Conservation (phyloP, 257 asterid species). For the Nicotiana tabacum region DNA sequence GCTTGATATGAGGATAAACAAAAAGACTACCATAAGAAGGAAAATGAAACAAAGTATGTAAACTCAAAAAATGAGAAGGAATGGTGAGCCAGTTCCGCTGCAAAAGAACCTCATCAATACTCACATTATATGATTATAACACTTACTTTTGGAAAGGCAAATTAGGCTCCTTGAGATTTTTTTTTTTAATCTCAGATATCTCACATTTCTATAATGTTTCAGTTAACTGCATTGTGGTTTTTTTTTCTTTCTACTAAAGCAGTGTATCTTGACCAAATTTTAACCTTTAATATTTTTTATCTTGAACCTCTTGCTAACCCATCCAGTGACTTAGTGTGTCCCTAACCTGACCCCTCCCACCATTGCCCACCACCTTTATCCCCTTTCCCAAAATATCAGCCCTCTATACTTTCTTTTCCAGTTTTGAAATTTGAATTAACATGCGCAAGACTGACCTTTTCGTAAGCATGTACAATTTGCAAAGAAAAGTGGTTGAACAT, state of each 20-base stretch:
- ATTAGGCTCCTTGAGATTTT: neutral
- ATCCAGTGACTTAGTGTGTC: neutral
- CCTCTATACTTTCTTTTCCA: neutral
- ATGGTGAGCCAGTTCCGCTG: neutral
- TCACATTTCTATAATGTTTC: neutral
- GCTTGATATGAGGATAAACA: neutral
- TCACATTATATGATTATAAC: neutral
- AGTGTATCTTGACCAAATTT: neutral
- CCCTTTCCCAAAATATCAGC: neutral
- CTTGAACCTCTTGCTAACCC: neutral
- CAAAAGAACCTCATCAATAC: neutral
- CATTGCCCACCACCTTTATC: constrained; percentile 1
- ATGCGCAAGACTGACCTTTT: neutral
- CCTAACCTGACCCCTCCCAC: neutral
- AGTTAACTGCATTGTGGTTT: neutral
- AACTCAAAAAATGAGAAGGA: neutral
- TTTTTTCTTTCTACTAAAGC: neutral
- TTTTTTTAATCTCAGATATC: neutral
- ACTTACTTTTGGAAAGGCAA: neutral
- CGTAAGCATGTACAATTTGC: neutral
- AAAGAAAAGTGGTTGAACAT: neutral
- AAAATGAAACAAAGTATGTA: neutral
- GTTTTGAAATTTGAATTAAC: neutral
- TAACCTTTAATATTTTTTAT: too few relatives aligned
- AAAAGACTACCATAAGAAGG: neutral